These are phyloP conservation scores for Lyophyllum decastes DNA, from an alignment of 768 basidiomycete species.

Conservation along the genomic window DNA sequence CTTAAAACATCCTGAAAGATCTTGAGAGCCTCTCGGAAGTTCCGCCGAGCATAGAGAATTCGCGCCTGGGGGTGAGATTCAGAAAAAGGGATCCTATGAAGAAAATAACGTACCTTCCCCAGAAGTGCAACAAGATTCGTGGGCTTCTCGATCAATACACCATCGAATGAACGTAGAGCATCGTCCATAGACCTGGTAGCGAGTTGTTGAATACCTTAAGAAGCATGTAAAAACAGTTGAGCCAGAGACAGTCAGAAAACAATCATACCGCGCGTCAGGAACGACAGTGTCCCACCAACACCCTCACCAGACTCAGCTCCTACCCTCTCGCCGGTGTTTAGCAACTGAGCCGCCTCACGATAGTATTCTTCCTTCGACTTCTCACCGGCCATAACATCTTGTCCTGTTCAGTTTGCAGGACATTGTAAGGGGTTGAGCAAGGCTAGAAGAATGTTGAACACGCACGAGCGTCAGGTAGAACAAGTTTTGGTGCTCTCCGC, in stretches of 20 bases:
- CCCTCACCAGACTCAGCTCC: constrained; percentile 62
- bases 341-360: constrained; percentile 64
- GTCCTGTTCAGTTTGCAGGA: constrained; percentile 40
- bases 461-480: constrained; percentile 75
- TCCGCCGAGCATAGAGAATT: constrained; percentile 78
- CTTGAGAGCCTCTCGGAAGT: constrained; percentile 78
- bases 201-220: constrained; percentile 76
- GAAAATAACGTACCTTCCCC: constrained; percentile 64
- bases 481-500: constrained; percentile 79
- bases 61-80: constrained; percentile 57
- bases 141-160: constrained; percentile 73
- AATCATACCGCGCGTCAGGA: constrained; percentile 67
- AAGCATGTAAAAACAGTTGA: background rate
- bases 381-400: constrained; percentile 60
- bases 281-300: constrained; percentile 55
- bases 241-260: background rate
- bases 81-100: background rate
- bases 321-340: constrained; percentile 62
- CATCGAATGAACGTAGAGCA: constrained; percentile 80
- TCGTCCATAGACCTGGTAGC: constrained; percentile 81
- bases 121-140: constrained; percentile 87
- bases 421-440: constrained; percentile 1
- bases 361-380: constrained; percentile 71
- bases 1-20: constrained; percentile 84
- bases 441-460: constrained; percentile 8